Evolutionary conservation across 2,329 filamentous ascomycete species (phyloP), one percentile per base, ranked within the genome.

Genomic region (Aspergillus awamori): DNA sequence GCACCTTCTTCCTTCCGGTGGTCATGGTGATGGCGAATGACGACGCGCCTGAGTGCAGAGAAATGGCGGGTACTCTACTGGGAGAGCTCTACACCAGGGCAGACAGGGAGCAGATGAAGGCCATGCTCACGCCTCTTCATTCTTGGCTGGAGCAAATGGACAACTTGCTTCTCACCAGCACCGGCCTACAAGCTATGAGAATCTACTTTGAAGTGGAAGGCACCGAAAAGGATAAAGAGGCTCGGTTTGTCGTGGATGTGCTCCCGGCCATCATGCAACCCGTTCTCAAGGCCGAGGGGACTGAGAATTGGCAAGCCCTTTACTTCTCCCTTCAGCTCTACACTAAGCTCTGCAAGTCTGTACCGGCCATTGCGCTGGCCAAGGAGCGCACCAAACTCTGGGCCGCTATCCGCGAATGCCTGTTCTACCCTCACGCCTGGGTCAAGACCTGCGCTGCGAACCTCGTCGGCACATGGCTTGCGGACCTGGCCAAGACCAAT

Each of bases 11-110:
- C 79, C 83, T 96, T 22, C 93, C 93, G 0, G 78, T 99, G 5
- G 87, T 97, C 54, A 87, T 97, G 69, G 87, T 93, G 15, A 84
- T 97, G 64, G 88, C 90, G 61, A 97, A 97, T 69, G 95, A 99
- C 63, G 91, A 96, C 57, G 92, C 91, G 53, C 85, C 89, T 55
- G 91, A 92, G 67, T 99, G 95, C 76, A 88, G 91, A 30, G 86
- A 93, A 63, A 89, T 94, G 75, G 93, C 93, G 0, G 89, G 87
- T 48, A 86, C 89, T 60, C 80, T 99, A 48, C 81, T 98, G 59
- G 92, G 90, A 71, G 88, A 91, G 70, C 84, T 95, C 17, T 96
- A 97, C 76, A 85, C 87, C 60, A 87, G 89, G 69, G 89, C 93
- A 2, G 90, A 94, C 71, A 84, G 85, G 63, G 90, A 93, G 66